phyloP scores from a whole-genome alignment of 2,329 filamentous ascomycete genomes.

The Aspergillus ochraceoroseus region DNA sequence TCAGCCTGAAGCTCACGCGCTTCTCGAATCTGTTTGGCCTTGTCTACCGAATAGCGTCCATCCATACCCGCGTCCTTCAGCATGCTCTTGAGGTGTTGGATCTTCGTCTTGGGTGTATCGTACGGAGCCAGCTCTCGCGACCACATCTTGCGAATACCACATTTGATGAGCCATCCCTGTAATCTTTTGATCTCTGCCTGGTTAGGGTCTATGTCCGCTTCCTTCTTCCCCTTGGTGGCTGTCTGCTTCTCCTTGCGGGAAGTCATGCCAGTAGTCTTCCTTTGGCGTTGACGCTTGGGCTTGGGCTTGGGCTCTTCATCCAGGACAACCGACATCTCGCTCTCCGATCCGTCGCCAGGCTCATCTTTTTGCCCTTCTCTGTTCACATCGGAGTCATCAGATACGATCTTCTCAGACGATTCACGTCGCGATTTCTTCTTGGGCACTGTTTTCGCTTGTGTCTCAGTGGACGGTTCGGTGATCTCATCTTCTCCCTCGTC shows the following conservation, averaged over 20 bases:
- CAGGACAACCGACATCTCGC: constrained; percentile 68
- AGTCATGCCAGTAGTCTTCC: constrained; percentile 28
- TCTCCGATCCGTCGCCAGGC: constrained; percentile 52
- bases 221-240: constrained; percentile 41
- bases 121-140: constrained; percentile 73
- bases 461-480: constrained; percentile 14
- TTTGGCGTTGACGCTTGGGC: constrained; percentile 51
- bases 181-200: constrained; percentile 81
- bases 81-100: constrained; percentile 72
- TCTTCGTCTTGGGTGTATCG: constrained; percentile 70
- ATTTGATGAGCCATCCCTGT: constrained; percentile 81
- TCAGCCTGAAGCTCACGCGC: constrained; percentile 77
- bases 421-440: constrained; percentile 13
- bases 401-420: constrained; percentile 9
- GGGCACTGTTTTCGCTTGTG: constrained; percentile 7
- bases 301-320: constrained; percentile 64
- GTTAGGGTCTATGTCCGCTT: constrained; percentile 54
- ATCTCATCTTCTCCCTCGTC: constrained; percentile 25
- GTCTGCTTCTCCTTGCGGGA: constrained; percentile 33
- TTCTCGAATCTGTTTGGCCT: constrained; percentile 82
- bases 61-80: constrained; percentile 80
- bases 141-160: constrained; percentile 91
- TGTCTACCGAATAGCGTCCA: constrained; percentile 78
- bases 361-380: constrained; percentile 28
- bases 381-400: constrained; percentile 15